phyloP scores from a whole-genome alignment of 2,329 filamentous ascomycete species.

The Helminthosporium solani region DNA sequence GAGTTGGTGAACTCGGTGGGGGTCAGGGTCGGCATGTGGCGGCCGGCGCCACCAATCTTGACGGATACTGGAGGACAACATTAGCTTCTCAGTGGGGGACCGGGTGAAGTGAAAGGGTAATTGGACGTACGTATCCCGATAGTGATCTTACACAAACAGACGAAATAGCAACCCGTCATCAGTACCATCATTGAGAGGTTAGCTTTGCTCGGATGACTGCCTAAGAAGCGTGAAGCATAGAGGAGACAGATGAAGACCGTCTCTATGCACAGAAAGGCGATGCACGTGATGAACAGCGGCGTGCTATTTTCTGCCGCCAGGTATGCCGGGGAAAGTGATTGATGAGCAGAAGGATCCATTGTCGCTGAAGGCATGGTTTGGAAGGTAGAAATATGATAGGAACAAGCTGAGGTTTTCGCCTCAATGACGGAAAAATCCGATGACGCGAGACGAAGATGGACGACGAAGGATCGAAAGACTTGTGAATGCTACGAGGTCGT shows the following conservation, averaged over 20 bases:
- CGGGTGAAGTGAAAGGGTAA: neutral
- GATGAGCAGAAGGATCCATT: too few relatives aligned
- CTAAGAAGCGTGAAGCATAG: slow-evolving; percentile 15
- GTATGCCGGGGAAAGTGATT: slow-evolving; percentile 8
- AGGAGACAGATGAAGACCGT: slow-evolving; percentile 18
- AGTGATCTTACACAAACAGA: slow-evolving; percentile 17
- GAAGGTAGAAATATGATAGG: too few relatives aligned
- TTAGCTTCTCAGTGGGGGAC: neutral
- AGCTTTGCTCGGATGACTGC: slow-evolving; percentile 10
- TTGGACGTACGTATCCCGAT: slow-evolving; percentile 17
- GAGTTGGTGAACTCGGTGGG: slow-evolving; percentile 5
- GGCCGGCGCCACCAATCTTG: slow-evolving; percentile 20
- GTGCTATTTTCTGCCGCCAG: slow-evolving; percentile 14
- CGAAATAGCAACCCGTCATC: slow-evolving; percentile 21
- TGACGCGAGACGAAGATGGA: too few relatives aligned
- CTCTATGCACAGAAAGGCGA: slow-evolving; percentile 20
- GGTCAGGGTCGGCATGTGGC: slow-evolving; percentile 11
- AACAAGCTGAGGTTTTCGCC: too few relatives aligned
- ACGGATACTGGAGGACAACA: slow-evolving; percentile 12
- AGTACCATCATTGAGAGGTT: slow-evolving; percentile 18
- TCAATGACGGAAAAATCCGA: too few relatives aligned
- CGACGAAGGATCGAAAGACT: neutral
- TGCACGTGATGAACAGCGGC: slow-evolving; percentile 13
- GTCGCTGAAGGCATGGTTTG: too few relatives aligned
- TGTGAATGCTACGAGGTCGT: neutral